A percentile compares a stretch with the other conserved stretches of the same genome.
Conservation (phyloP, 2,329 filamentous ascomycete species). For the Dendryphion nanum region DNA sequence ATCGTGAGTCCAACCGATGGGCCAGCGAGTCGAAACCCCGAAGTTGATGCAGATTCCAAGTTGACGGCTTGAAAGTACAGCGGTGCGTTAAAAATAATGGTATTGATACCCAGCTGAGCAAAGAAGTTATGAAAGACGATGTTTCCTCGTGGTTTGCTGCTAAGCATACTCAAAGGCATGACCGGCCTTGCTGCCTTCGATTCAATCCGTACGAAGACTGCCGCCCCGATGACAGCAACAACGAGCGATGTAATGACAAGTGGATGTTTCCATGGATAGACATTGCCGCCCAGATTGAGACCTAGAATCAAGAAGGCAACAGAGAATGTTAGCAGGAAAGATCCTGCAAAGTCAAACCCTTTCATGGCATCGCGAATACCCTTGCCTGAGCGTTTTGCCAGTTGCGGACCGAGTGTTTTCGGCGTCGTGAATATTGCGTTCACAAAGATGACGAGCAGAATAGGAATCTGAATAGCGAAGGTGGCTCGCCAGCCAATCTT, state of each 20-base stretch:
- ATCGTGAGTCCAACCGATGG: constrained; percentile 54
- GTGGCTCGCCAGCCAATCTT: constrained; percentile 72
- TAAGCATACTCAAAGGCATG: constrained; percentile 51
- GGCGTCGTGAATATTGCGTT: constrained; percentile 46
- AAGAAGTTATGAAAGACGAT: constrained; percentile 55
- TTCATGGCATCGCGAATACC: constrained; percentile 44
- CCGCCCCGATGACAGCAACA: constrained; percentile 38
- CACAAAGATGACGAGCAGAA: constrained; percentile 46
- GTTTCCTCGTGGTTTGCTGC: constrained; percentile 46
- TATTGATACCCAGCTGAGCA: constrained; percentile 49
- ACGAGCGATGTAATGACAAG: constrained; percentile 49
- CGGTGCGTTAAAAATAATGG: constrained; percentile 68
- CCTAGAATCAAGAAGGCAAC: constrained; percentile 52
- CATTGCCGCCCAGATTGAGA: constrained; percentile 54
- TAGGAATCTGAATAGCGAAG: constrained; percentile 55
- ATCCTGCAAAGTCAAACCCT: constrained; percentile 51
- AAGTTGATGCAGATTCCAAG: constrained; percentile 63
- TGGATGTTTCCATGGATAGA: constrained; percentile 52
- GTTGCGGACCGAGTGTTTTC: constrained; percentile 45
- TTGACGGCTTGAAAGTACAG: constrained; percentile 60
- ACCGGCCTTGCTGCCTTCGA: constrained; percentile 41
- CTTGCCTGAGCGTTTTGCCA: constrained; percentile 41
- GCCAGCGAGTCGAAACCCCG: constrained; percentile 69
- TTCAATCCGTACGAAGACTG: constrained; percentile 45
- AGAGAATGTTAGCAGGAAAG: constrained; percentile 45